Conservation (phyloP, 768 basidiomycete genomes). For the Russula foetens region DNA sequence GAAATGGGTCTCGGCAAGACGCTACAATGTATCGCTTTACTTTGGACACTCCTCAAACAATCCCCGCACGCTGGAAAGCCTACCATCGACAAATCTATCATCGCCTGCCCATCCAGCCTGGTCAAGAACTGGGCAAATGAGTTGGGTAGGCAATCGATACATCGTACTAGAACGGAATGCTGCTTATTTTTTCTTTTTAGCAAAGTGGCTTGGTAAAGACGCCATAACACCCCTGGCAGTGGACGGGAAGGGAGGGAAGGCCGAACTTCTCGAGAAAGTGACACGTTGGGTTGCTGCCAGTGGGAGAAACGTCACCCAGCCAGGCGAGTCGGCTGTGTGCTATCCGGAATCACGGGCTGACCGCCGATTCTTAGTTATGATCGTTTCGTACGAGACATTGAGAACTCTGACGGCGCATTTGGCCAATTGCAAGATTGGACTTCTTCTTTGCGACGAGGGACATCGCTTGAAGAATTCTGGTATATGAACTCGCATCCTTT, state of each 20-base stretch:
- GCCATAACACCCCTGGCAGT: conserved; percentile 77
- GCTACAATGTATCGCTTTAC: conserved; percentile 88
- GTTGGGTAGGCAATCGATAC: conserved; percentile 46
- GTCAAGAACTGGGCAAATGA: conserved; percentile 99
- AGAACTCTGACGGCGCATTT: conserved; percentile 72
- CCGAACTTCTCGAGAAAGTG: conserved; percentile 70
- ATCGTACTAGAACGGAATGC: neutral
- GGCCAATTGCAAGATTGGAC: conserved; percentile 72
- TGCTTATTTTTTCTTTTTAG: conserved; percentile 35
- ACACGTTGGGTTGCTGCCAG: conserved; percentile 83
- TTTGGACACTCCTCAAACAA: conserved; percentile 95
- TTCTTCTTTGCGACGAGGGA: conserved; percentile 95
- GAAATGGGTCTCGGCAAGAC: conserved; percentile 99
- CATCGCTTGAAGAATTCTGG: conserved; percentile 96
- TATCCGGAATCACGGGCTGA: neutral
- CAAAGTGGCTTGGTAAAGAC: conserved; percentile 91
- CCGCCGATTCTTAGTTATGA: conserved; percentile 62
- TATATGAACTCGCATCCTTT: conserved; percentile 28
- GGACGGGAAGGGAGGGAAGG: conserved; percentile 88
- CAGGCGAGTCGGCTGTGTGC: conserved; percentile 44
- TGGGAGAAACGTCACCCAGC: conserved; percentile 86
- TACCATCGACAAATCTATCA: conserved; percentile 94
- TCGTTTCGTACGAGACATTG: conserved; percentile 95
- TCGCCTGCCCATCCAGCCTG: conserved; percentile 92
- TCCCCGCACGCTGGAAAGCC: conserved; percentile 82